These are phyloP conservation scores for Blastomyces emzantsi DNA, from an alignment of 2,329 filamentous ascomycete genomes.

Conservation along the genomic window DNA sequence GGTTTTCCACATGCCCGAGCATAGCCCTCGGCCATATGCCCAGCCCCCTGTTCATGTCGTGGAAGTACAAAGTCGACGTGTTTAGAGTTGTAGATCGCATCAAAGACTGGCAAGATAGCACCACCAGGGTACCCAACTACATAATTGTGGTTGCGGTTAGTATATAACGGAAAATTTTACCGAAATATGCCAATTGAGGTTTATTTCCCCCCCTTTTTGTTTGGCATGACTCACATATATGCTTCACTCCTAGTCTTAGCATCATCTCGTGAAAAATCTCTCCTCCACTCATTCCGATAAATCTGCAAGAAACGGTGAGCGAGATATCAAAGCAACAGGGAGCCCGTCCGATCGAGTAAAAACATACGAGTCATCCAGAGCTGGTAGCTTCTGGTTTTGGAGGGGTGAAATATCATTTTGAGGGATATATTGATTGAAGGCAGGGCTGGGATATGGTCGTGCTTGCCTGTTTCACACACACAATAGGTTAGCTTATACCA, in stretches of 20 bases:
- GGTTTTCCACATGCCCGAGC: slow-evolving; percentile 88
- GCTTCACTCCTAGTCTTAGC: slow-evolving; percentile 82
- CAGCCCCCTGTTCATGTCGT: slow-evolving; percentile 92
- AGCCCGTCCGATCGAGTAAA: background rate
- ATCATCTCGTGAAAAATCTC: slow-evolving; percentile 99
- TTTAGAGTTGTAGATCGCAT: slow-evolving; percentile 96
- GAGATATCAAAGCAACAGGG: background rate
- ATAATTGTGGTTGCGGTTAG: background rate
- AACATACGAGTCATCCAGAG: slow-evolving; percentile 73
- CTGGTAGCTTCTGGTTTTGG: slow-evolving; percentile 49
- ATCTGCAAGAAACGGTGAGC: slow-evolving; percentile 41
- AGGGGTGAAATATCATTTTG: slow-evolving; percentile 60
- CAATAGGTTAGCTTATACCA: slow-evolving; percentile 9
- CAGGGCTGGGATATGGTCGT: slow-evolving; percentile 54
- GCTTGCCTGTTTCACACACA: slow-evolving; percentile 36
- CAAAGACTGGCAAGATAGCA: slow-evolving; percentile 94
- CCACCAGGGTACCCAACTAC: slow-evolving; percentile 83
- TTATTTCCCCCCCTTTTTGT: background rate
- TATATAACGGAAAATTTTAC: background rate
- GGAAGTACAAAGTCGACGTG: slow-evolving; percentile 95
- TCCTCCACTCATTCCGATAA: slow-evolving; percentile 90
- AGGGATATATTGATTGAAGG: slow-evolving; percentile 45
- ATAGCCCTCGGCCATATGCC: slow-evolving; percentile 98
- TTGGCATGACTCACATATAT: slow-evolving; percentile 64
- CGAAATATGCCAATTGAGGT: background rate